Conservation (phyloP, 2,329 filamentous ascomycete species). For the Kalaharituber pfeilii region DNA sequence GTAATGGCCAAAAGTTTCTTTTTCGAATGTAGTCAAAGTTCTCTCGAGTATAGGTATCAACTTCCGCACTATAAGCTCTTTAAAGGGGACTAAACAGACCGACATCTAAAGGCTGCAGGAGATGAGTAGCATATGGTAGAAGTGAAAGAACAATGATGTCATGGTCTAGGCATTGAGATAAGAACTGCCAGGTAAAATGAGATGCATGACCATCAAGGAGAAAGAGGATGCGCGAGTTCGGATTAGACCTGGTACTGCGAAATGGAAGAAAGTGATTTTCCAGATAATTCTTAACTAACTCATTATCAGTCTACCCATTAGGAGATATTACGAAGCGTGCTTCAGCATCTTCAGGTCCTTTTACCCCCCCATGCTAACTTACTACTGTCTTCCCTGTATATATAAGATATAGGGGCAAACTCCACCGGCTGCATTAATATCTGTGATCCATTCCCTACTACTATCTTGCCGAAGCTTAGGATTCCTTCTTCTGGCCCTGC, state of each 20-base stretch:
- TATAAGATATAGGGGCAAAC: constrained; percentile 9
- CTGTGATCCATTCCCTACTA: constrained; percentile 10
- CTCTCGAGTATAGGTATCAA: constrained; percentile 2
- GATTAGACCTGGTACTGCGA: not conserved
- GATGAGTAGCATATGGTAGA: constrained; percentile 7
- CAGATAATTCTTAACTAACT: constrained; percentile 2
- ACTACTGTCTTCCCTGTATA: constrained; percentile 3
- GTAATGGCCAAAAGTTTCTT: not conserved
- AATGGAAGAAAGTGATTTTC: not conserved
- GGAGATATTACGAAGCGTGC: constrained; percentile 2
- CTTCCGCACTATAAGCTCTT: not conserved
- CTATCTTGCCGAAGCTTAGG: constrained; percentile 4
- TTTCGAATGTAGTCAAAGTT: not conserved
- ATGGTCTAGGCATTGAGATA: constrained; percentile 9
- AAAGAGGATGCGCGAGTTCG: constrained; percentile 2
- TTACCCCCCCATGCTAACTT: not conserved
- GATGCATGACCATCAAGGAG: constrained; percentile 15
- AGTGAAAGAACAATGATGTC: constrained; percentile 9
- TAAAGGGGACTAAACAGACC: constrained; percentile 6
- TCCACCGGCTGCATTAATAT: constrained; percentile 4
- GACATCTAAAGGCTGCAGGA: constrained; percentile 11
- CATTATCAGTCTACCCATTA: constrained; percentile 8
- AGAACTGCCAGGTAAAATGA: constrained; percentile 11
- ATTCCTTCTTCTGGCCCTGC: not conserved
- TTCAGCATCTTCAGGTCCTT: not conserved